Evolutionary conservation across 2,329 filamentous ascomycete genomes (phyloP).

Genomic region (Aspergillus jensenii): DNA sequence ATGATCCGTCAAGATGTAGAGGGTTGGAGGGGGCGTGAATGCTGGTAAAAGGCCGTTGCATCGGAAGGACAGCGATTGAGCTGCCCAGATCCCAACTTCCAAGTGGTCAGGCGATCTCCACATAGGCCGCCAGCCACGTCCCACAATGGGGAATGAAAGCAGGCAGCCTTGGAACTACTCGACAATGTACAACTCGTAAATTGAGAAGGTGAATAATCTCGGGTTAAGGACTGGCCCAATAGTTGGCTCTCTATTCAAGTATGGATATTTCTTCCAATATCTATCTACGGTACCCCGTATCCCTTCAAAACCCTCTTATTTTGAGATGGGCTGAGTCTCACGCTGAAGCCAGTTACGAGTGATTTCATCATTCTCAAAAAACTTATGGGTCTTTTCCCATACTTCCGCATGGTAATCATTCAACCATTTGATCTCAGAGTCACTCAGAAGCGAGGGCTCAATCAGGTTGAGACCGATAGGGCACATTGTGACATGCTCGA

Average conservation of each 20-base stretch:
- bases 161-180: neutral
- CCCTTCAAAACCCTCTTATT: slow-evolving; percentile 19
- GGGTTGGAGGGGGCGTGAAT: neutral
- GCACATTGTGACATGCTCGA: slow-evolving; percentile 96
- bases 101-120: slow-evolving; percentile 4
- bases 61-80: slow-evolving; percentile 1
- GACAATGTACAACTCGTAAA: neutral
- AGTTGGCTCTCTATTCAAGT: neutral
- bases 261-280: neutral
- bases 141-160: neutral
- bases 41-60: neutral
- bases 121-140: slow-evolving; percentile 17
- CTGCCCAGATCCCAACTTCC: neutral
- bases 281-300: neutral
- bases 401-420: slow-evolving; percentile 84
- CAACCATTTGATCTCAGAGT: slow-evolving; percentile 77
- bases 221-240: neutral
- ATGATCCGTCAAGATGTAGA: neutral
- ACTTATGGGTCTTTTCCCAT: slow-evolving; percentile 73
- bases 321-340: slow-evolving; percentile 70
- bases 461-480: slow-evolving; percentile 90
- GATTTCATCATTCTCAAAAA: slow-evolving; percentile 70
- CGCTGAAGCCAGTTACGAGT: slow-evolving; percentile 79
- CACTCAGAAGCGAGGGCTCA: slow-evolving; percentile 69
- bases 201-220: neutral